Conservation (phyloP, 768 basidiomycete species). For the Boletus pseudopeckii region DNA sequence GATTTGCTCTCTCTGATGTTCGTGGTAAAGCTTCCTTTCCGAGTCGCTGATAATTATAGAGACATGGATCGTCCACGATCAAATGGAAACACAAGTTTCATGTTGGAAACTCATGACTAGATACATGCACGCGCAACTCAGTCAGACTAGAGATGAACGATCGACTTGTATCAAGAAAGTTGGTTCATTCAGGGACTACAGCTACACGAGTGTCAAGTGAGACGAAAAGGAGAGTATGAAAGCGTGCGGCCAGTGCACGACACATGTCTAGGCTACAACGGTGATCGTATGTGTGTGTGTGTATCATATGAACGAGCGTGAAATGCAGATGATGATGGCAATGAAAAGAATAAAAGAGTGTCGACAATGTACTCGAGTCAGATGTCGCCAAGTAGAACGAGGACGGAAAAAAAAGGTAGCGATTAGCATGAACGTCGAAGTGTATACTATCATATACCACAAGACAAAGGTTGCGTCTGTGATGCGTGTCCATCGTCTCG, state of each 20-base stretch:
- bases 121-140: too few relatives aligned
- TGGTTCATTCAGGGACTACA: conserved; percentile 4
- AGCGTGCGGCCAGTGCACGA: neutral
- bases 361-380: neutral
- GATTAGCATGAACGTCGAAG: conserved; percentile 23
- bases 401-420: neutral
- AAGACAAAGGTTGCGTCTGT: neutral
- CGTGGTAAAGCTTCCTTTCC: neutral
- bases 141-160: too few relatives aligned
- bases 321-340: neutral
- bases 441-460: conserved; percentile 2
- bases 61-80: too few relatives aligned
- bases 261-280: conserved; percentile 18
- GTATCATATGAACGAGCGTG: conserved; percentile 3
- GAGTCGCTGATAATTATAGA: neutral
- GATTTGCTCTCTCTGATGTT: neutral
- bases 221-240: neutral
- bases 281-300: neutral
- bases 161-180: neutral
- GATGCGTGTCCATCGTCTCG: neutral
- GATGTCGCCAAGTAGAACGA: neutral
- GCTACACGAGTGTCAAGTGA: conserved; percentile 7
- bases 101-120: too few relatives aligned
- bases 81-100: too few relatives aligned
- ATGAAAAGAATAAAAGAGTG: neutral